phyloP scores from a whole-genome alignment of 768 basidiomycete species.

The Russula earlei region DNA sequence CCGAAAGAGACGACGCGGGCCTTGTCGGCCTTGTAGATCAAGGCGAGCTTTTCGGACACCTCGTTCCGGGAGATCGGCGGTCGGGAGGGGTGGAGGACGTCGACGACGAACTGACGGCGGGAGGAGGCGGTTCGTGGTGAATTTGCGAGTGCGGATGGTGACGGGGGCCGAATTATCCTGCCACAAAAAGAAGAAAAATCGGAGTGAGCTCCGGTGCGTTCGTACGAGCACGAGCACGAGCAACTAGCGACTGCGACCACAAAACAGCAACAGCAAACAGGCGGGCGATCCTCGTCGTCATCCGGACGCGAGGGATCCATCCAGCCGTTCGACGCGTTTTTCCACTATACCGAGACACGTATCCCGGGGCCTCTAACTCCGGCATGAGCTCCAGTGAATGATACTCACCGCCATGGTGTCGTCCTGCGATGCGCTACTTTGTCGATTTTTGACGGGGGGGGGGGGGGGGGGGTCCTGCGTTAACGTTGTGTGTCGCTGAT shows the following conservation, averaged over 20 bases:
- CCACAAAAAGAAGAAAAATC: conserved; percentile 23
- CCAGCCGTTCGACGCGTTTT: conserved; percentile 23
- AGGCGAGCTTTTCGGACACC: conserved; percentile 85
- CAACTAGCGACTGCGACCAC: no score
- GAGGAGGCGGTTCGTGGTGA: conserved; percentile 98
- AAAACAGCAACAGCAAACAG: no score
- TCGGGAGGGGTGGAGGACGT: conserved; percentile 91
- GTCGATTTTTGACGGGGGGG: conserved; percentile 24
- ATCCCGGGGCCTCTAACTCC: background rate
- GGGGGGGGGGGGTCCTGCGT: conserved; percentile 7
- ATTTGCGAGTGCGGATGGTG: conserved; percentile 97
- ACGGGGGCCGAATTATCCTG: conserved; percentile 79
- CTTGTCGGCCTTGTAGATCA: conserved; percentile 89
- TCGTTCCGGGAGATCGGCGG: conserved; percentile 90
- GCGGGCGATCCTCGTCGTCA: no score
- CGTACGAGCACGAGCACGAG: background rate
- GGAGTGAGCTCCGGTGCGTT: conserved; percentile 15
- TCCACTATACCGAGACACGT: background rate
- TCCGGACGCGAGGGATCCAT: conserved; percentile 26
- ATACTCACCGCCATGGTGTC: conserved; percentile 24
- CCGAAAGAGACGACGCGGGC: conserved; percentile 89
- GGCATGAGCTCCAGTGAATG: background rate
- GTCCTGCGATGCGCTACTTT: conserved; percentile 10
- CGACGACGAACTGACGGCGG: conserved; percentile 92
- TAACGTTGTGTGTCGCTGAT: background rate